Evolutionary conservation across 129 eudicot genomes (phyloP).

Genomic region (Gnaphalium uliginosum): DNA sequence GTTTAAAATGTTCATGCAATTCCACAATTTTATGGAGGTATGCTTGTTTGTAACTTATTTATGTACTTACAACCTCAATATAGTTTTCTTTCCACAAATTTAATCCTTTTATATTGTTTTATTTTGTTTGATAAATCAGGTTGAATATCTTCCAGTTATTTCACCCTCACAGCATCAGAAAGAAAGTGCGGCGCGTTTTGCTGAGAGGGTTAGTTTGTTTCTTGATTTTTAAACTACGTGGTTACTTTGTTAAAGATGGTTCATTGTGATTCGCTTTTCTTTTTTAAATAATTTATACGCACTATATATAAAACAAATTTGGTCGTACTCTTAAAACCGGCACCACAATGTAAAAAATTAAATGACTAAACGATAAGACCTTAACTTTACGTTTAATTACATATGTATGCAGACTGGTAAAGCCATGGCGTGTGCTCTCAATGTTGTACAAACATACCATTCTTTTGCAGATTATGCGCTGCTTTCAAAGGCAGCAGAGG

Average conservation of each 20-base stretch:
- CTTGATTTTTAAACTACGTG: background rate
- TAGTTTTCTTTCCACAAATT: background rate
- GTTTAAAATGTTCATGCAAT: constrained; percentile 97
- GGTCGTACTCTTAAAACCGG: background rate
- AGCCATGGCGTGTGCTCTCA: constrained; percentile 73
- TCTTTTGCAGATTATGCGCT: constrained; percentile 82
- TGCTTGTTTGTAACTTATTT: background rate
- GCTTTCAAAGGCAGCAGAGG: constrained; percentile 59
- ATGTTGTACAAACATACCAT: constrained; percentile 80
- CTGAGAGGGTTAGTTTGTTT: constrained; percentile 69
- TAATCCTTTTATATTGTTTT: background rate
- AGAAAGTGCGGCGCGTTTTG: constrained; percentile 62
- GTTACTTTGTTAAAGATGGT: background rate
- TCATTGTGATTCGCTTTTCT: background rate
- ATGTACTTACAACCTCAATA: background rate
- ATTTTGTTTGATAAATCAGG: constrained; percentile 44
- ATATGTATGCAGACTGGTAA: constrained; percentile 59
- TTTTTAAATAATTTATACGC: background rate
- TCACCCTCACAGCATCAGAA: constrained; percentile 65
- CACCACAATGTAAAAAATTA: background rate
- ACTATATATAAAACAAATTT: background rate
- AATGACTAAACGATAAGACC: constrained; percentile 10
- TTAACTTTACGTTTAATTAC: background rate
- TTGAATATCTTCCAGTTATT: constrained; percentile 91
- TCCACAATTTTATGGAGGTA: constrained; percentile 99